These are phyloP conservation scores for Penicillium nucicola DNA, from an alignment of 495 filamentous ascomycete species.

Conservation along the genomic window DNA sequence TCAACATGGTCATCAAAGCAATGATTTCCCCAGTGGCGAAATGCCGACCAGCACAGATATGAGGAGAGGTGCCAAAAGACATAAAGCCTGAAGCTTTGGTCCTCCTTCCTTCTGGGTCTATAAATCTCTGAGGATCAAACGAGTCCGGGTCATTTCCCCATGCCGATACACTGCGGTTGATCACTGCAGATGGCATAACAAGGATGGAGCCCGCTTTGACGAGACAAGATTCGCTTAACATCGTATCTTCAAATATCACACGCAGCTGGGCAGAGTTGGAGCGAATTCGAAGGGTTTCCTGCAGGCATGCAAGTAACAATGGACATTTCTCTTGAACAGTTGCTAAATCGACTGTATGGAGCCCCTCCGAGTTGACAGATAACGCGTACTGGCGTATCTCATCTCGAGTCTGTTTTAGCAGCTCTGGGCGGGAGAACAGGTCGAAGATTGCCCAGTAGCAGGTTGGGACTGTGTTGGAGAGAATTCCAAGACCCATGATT, in stretches of 20 bases:
- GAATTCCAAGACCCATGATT: conserved; percentile 30
- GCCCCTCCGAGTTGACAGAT: conserved; percentile 5
- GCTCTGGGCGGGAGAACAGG: conserved; percentile 31
- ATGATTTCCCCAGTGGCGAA: conserved; percentile 45
- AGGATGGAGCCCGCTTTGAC: conserved; percentile 25
- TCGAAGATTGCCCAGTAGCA: conserved; percentile 46
- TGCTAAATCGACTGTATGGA: conserved; percentile 30
- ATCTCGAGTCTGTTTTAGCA: conserved; percentile 33
- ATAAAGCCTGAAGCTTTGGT: conserved; percentile 25
- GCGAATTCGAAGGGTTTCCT: conserved; percentile 34
- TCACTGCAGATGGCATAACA: conserved; percentile 19
- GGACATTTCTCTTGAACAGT: conserved; percentile 36
- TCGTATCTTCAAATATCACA: conserved; percentile 25
- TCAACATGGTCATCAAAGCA: conserved; percentile 31
- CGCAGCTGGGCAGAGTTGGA: conserved; percentile 21
- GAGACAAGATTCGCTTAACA: conserved; percentile 29
- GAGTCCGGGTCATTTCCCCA: conserved; percentile 26
- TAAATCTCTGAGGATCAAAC: conserved; percentile 33
- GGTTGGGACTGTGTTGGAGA: conserved; percentile 46
- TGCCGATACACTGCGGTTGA: conserved; percentile 15
- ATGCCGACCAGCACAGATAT: conserved; percentile 46
- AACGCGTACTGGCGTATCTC: conserved; percentile 28
- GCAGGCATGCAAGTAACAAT: conserved; percentile 33
- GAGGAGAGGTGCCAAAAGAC: conserved; percentile 40
- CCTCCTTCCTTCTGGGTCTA: conserved; percentile 13